Evolutionary conservation across 177 flowering plant species (phyloP), one percentile per base, ranked within the genome.

Genomic region (Vitis hybrid): DNA sequence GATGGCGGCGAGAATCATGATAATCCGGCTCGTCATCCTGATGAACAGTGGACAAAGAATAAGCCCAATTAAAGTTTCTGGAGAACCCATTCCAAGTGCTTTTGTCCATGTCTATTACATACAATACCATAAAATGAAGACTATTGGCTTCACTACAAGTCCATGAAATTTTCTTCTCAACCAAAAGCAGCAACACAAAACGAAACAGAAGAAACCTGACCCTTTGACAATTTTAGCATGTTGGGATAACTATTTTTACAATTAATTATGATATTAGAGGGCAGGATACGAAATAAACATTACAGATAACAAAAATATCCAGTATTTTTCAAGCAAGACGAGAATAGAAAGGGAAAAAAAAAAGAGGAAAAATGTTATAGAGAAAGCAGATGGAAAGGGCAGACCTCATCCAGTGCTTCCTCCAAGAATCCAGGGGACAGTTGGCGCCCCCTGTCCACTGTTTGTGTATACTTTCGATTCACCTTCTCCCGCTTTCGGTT

Each of bases 401-500:
- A 67, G 4, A 91, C 99, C 97, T 93, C 99, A 52, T 93, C 98
- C 69, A 88, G 89, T 45, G 94, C 98, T 68, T 85, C 98, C 80
- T 95, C 99, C 79, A 96, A 85, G 77, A 90, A 96, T 65, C 98
- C 98, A 65, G 99, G 94, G 18, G 99, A 93, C 72, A 96, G 97
- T 73, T 93, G 97, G 63, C 94, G 94, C 62, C 88, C 90, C 74
- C 85, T 83, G 54, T 91, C 97, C 49, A 78, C 83, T 56, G 85
- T 75, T 63, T 78, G 93, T 30, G 92, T 72, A 76, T 96, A 96
- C 72, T 93, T 96, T 71, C 88, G 76, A 66, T 52, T 91, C 61
- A 96, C 94, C 74, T 91, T 96, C 71, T 92, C 99, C 72, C 84
- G 75, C 85, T 89, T 93, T 65, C 90, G 86, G 62, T 78, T 88